phyloP scores from a whole-genome alignment of 805 yeast species.

The Schwanniomyces occidentalis region DNA sequence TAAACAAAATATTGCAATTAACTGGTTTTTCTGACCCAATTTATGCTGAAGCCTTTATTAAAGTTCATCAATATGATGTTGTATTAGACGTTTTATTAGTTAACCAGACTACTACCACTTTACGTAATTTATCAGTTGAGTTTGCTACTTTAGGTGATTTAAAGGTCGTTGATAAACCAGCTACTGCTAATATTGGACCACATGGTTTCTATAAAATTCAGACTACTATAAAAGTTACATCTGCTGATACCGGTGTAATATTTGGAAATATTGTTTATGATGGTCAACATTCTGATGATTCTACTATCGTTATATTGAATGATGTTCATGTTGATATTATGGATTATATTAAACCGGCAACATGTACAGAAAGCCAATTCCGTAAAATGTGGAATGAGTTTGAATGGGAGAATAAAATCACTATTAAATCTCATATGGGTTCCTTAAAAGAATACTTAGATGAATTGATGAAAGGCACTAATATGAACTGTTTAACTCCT shows the following conservation, averaged over 20 bases:
- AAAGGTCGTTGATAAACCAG: constrained; percentile 89
- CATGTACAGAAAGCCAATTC: constrained; percentile 84
- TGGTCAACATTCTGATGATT: constrained; percentile 90
- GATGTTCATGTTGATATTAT: constrained; percentile 95
- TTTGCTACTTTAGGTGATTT: constrained; percentile 95
- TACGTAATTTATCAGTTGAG: constrained; percentile 89
- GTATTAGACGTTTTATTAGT: constrained; percentile 90
- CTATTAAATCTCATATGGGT: constrained; percentile 68
- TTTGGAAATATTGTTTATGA: constrained; percentile 97
- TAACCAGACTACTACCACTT: constrained; percentile 88
- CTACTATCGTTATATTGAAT: constrained; percentile 85
- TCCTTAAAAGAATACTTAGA: constrained; percentile 77
- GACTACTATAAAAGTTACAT: constrained; percentile 88
- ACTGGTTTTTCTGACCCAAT: constrained; percentile 99
- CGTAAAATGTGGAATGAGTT: constrained; percentile 99
- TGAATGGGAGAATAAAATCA: constrained; percentile 98
- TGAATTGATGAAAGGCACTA: constrained; percentile 75
- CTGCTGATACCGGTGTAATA: constrained; percentile 97
- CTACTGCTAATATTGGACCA: constrained; percentile 91
- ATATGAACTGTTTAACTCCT: constrained; percentile 92
- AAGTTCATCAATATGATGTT: constrained; percentile 96
- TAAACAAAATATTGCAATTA: constrained; percentile 84
- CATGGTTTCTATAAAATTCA: constrained; percentile 92
- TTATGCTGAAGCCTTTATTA: constrained; percentile 95
- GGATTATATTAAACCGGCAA: constrained; percentile 97